Percentiles rank a stretch among this genome's conserved stretches.
Conservation (phyloP, 1,284 basidiomycete genomes). For the Trametes pubescens region DNA sequence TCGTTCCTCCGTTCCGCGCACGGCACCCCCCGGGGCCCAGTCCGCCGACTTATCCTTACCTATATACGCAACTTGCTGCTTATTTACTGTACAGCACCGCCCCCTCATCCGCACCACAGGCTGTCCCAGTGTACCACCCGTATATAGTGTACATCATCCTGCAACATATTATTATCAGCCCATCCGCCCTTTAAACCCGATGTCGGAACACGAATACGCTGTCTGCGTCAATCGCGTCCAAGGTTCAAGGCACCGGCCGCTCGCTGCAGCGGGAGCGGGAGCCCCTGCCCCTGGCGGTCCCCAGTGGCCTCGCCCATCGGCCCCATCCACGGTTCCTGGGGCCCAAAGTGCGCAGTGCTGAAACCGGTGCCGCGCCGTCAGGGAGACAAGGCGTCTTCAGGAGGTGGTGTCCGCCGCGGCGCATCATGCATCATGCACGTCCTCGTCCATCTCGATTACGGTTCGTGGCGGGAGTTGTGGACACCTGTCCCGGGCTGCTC, state of each 20-base stretch:
- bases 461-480: background rate
- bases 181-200: background rate
- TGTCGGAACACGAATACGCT: background rate
- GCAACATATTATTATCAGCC: background rate
- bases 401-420: background rate
- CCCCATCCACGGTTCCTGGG: background rate
- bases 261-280: background rate
- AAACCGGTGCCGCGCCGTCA: background rate
- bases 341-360: background rate
- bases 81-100: conserved; percentile 27
- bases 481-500: background rate
- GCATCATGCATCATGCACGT: no score
- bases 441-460: background rate
- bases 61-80: background rate
- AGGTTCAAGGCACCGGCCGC: background rate
- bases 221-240: background rate
- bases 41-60: background rate
- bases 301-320: background rate
- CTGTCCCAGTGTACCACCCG: conserved; percentile 24
- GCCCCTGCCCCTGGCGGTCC: background rate
- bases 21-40: background rate
- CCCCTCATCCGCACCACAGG: conserved; percentile 13
- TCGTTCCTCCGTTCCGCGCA: background rate
- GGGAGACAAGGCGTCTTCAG: background rate
- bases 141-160: conserved; percentile 27